phyloP scores from a whole-genome alignment of 2,329 filamentous ascomycete genomes.

The Trichoderma koningii region DNA sequence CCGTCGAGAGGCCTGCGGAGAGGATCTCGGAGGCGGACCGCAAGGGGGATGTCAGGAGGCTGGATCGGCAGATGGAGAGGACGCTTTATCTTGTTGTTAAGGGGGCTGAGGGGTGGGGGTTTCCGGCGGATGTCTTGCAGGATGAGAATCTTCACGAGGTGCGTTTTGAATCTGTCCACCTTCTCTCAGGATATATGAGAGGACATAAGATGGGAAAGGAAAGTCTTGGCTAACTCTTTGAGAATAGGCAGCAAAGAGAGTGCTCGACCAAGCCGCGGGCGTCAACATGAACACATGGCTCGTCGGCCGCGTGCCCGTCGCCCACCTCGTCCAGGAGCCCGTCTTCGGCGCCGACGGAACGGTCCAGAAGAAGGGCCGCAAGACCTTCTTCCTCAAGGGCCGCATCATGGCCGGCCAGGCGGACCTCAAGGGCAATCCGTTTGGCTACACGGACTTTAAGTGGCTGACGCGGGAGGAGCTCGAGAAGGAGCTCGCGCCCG shows the following conservation, averaged over 20 bases:
- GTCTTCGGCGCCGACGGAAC: slow-evolving; percentile 47
- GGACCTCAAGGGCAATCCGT: slow-evolving; percentile 69
- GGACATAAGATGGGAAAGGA: background rate
- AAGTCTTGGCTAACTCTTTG: slow-evolving; percentile 6
- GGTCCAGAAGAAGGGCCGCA: slow-evolving; percentile 62
- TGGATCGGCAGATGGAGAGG: slow-evolving; percentile 77
- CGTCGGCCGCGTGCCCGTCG: slow-evolving; percentile 85
- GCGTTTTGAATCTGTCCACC: slow-evolving; percentile 38
- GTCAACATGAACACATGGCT: slow-evolving; percentile 99
- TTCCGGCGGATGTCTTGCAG: slow-evolving; percentile 72
- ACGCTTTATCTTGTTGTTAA: slow-evolving; percentile 89
- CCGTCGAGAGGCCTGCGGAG: slow-evolving; percentile 69
- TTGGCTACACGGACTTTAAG: slow-evolving; percentile 79
- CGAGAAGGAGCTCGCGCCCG: slow-evolving; percentile 60
- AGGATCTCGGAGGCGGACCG: slow-evolving; percentile 77
- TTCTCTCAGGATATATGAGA: background rate
- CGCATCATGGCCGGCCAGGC: slow-evolving; percentile 97
- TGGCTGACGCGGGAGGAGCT: slow-evolving; percentile 94
- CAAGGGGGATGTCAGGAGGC: slow-evolving; percentile 70
- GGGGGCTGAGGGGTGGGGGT: slow-evolving; percentile 75
- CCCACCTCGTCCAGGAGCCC: slow-evolving; percentile 67
- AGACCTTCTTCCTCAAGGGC: slow-evolving; percentile 94
- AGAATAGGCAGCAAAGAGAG: slow-evolving; percentile 74
- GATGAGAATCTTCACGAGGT: slow-evolving; percentile 84
- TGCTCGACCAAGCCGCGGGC: slow-evolving; percentile 75